Evolutionary conservation across 768 basidiomycete species (phyloP), one percentile per base, ranked within the genome.

Genomic region (Hypholoma sublateritium): DNA sequence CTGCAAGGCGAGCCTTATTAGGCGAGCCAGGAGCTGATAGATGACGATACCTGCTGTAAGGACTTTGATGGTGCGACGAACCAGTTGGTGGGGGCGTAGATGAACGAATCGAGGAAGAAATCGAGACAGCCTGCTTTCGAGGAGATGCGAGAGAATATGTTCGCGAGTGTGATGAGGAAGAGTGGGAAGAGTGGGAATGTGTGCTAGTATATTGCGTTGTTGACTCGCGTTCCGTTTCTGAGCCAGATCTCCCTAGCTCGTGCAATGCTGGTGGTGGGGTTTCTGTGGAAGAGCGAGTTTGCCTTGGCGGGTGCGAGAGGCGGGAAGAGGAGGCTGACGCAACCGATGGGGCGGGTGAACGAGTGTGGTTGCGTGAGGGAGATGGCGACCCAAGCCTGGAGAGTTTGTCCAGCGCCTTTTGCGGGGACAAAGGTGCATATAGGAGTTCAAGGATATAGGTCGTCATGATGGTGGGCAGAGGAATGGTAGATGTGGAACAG

Each of bases 221-320:
- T 37, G 77, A 80, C 70, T 91, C 89, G 43, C 88, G 84, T 69
- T 93, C 91, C 0, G 91, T 93, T 69, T 92, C 91, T 2, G 89
- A 92, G 32, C 91, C 91, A 6, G 90, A 92, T 53, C 79, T 78
- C 32, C 63, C 63, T 5, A 70, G 61, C 48, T 74, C 74, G 49
- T 74, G 72, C 34, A 59, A 59, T 43, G 61, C 70, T 63, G 57
- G 71, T 61, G 63, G 59, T 54, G 62, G 41, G 55, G 57, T 65
- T 47, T 46, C 45, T 59, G 46, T 62, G 61, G 39, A 61, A 51
- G 58, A 62, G 57, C 57, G 68, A 47, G 57, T 58, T 41, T 60
- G 70, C 57, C 73, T 72, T 53, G 76, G 73, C 22, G 77, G 52
- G 17, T 59, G 60, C 22, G 74, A 62, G 64, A 72, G 60, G 67